A percentile compares a stretch with the other conserved stretches of the same genome.
These are phyloP conservation scores for Aspergillus kassunensis DNA, from an alignment of 495 filamentous ascomycete genomes.

Conservation along the genomic window DNA sequence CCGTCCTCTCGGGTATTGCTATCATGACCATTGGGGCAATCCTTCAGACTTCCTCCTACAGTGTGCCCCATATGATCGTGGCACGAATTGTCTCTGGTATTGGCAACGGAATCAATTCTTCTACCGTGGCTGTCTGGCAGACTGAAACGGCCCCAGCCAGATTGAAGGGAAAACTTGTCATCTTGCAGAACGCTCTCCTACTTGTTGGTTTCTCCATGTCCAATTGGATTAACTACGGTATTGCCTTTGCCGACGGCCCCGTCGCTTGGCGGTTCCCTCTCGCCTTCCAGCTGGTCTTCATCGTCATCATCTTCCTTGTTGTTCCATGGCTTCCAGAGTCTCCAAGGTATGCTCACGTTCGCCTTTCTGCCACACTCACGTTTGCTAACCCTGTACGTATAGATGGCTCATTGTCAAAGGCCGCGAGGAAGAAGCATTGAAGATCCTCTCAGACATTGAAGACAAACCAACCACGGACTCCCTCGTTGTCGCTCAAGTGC, in stretches of 20 bases:
- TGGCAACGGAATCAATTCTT: conserved; percentile 45
- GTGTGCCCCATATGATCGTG: conserved; percentile 58
- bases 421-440: conserved; percentile 33
- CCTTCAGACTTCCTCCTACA: conserved; percentile 54
- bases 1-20: conserved; percentile 48
- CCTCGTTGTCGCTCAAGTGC: conserved; percentile 32
- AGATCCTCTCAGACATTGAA: conserved; percentile 44
- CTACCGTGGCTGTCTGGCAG: conserved; percentile 63
- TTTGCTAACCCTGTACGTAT: neutral
- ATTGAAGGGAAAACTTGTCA: conserved; percentile 57
- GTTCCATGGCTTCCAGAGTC: conserved; percentile 49
- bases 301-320: conserved; percentile 39
- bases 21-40: conserved; percentile 60
- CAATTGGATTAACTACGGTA: conserved; percentile 51
- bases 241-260: conserved; percentile 37
- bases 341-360: conserved; percentile 32
- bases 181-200: conserved; percentile 30
- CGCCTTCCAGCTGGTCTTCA: conserved; percentile 47
- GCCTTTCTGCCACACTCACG: conserved; percentile 11
- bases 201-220: conserved; percentile 23
- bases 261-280: conserved; percentile 44
- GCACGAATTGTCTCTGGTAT: conserved; percentile 41
- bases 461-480: conserved; percentile 35
- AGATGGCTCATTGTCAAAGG: conserved; percentile 41
- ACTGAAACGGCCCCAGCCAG: conserved; percentile 56